Evolutionary conservation across 306 rosid genomes (phyloP).

Genomic region (Lathyrus tuberosus): DNA sequence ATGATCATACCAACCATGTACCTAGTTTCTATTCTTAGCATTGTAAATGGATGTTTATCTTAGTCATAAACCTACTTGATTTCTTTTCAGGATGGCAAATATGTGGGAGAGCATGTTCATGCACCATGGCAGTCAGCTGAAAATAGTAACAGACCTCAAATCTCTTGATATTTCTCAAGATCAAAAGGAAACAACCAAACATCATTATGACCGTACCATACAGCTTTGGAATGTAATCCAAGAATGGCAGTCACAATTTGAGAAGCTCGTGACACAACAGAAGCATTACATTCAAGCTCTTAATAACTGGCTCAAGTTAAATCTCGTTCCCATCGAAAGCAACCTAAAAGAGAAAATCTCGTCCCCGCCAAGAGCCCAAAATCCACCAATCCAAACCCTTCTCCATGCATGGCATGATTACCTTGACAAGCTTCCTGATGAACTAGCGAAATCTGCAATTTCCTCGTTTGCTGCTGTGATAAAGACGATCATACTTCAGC

Average conservation of each 20-base stretch:
- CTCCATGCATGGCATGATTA: constrained; percentile 70
- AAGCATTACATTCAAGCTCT: constrained; percentile 78
- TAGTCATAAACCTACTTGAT: constrained; percentile 23
- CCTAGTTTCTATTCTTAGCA: constrained; percentile 13
- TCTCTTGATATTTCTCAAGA: constrained; percentile 60
- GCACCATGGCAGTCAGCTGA: constrained; percentile 65
- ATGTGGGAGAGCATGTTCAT: constrained; percentile 78
- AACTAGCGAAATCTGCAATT: constrained; percentile 74
- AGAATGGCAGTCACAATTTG: constrained; percentile 69
- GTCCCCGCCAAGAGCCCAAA: constrained; percentile 61
- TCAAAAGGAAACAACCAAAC: constrained; percentile 71
- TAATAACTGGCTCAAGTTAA: constrained; percentile 70
- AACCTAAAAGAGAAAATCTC: constrained; percentile 81
- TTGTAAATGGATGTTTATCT: constrained; percentile 10
- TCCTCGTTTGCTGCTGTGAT: constrained; percentile 77
- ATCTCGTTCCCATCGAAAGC: constrained; percentile 85
- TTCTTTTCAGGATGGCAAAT: constrained; percentile 64
- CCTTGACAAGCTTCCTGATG: constrained; percentile 88
- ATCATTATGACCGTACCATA: constrained; percentile 66
- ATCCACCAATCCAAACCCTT: constrained; percentile 76
- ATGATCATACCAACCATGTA: neutral
- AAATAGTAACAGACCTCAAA: constrained; percentile 60
- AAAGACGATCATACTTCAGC: constrained; percentile 65
- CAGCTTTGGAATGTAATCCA: constrained; percentile 64
- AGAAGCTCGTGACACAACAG: constrained; percentile 74